A percentile compares a stretch with the other conserved stretches of the same genome.
Evolutionary conservation across 345 rosid genomes (phyloP).

Genomic region (Diplotaxis tenuifolia): DNA sequence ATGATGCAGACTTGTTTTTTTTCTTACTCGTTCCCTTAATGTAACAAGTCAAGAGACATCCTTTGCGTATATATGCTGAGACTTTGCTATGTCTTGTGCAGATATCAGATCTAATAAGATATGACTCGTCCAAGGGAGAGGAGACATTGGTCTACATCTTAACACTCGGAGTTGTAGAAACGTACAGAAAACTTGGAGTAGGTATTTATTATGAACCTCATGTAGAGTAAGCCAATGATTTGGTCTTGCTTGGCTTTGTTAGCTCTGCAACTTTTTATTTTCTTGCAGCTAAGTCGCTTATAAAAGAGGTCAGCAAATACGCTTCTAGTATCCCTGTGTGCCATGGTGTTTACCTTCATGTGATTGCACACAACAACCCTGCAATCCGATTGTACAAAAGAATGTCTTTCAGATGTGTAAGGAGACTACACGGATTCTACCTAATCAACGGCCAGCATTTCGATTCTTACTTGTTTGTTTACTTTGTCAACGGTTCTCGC

Average conservation of each 20-base stretch:
- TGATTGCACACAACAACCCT: slow-evolving; percentile 80
- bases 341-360: slow-evolving; percentile 90
- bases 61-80: neutral
- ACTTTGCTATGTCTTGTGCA: slow-evolving; percentile 31
- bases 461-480: slow-evolving; percentile 81
- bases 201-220: slow-evolving; percentile 42
- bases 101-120: slow-evolving; percentile 77
- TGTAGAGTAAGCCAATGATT: neutral
- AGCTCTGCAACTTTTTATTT: slow-evolving; percentile 1
- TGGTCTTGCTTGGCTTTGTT: slow-evolving; percentile 19
- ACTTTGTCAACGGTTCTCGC: slow-evolving; percentile 74
- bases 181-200: slow-evolving; percentile 79
- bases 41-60: neutral
- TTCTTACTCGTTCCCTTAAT: neutral
- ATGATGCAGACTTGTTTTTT: neutral
- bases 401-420: slow-evolving; percentile 77
- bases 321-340: slow-evolving; percentile 63
- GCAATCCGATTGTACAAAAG: slow-evolving; percentile 85
- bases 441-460: slow-evolving; percentile 76
- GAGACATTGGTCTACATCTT: slow-evolving; percentile 80
- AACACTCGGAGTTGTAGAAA: slow-evolving; percentile 84
- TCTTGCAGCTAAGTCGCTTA: slow-evolving; percentile 67
- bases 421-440: slow-evolving; percentile 69
- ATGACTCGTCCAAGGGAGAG: slow-evolving; percentile 64
- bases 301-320: slow-evolving; percentile 69